These are phyloP conservation scores for Lactarius trivialis DNA, from an alignment of 768 basidiomycete species.

Conservation along the genomic window DNA sequence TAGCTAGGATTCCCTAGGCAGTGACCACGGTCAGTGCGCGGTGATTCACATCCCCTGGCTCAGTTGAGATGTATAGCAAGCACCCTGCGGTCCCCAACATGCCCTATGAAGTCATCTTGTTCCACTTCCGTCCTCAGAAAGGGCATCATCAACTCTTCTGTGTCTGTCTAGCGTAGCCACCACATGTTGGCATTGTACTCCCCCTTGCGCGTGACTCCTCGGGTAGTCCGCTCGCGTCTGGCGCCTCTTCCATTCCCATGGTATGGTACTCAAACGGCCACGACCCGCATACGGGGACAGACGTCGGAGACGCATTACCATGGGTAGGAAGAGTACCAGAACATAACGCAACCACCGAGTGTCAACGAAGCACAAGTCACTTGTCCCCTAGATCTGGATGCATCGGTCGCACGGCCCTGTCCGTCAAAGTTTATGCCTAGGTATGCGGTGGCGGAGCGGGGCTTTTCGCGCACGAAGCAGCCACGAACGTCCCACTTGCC, in stretches of 20 bases:
- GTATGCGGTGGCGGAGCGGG: background rate
- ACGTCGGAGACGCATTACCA: constrained; percentile 24
- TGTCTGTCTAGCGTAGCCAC: background rate
- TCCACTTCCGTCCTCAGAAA: background rate
- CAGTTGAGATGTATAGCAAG: background rate
- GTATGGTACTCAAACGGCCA: constrained; percentile 33
- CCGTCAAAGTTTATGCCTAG: background rate
- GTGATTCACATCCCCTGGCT: background rate
- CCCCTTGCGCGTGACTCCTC: background rate
- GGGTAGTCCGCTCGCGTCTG: constrained; percentile 14
- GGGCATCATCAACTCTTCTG: background rate
- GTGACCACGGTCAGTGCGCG: constrained; percentile 6
- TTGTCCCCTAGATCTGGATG: background rate
- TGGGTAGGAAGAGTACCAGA: constrained; percentile 30
- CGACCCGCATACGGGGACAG: constrained; percentile 10
- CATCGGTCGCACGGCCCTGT: background rate
- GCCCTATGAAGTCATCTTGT: background rate
- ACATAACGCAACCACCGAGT: constrained; percentile 1
- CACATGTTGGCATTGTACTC: background rate
- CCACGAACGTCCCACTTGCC: background rate
- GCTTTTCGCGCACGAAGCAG: background rate
- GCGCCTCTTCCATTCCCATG: constrained; percentile 46
- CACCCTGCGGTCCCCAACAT: background rate
- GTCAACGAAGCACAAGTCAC: background rate
- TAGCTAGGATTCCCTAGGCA: background rate